Conservation (phyloP, 331 rosid genomes). For the Spiraea crenata region DNA sequence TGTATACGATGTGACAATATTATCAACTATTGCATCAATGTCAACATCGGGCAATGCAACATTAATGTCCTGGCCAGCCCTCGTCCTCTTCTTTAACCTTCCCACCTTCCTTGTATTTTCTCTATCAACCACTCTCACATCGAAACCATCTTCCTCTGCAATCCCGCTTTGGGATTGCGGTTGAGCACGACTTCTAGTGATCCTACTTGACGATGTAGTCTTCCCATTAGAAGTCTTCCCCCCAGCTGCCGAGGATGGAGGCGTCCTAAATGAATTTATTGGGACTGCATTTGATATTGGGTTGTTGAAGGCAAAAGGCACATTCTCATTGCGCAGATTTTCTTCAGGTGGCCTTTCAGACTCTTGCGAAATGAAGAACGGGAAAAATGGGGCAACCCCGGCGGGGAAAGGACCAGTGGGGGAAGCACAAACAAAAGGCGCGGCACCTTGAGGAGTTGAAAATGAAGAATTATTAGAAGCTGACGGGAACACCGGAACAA, state of each 20-base stretch:
- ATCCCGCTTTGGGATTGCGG: slow-evolving; percentile 21
- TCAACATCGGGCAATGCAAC: slow-evolving; percentile 38
- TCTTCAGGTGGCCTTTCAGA: slow-evolving; percentile 58
- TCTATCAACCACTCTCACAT: slow-evolving; percentile 17
- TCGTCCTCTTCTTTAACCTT: slow-evolving; percentile 39
- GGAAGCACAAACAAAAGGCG: slow-evolving; percentile 82
- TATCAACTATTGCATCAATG: slow-evolving; percentile 46
- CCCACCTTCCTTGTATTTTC: slow-evolving; percentile 41
- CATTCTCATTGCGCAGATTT: slow-evolving; percentile 35
- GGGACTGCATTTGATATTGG: slow-evolving; percentile 67
- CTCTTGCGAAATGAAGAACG: slow-evolving; percentile 51
- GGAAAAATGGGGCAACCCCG: slow-evolving; percentile 72
- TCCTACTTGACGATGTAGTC: slow-evolving; percentile 44
- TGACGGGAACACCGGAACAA: slow-evolving; percentile 76
- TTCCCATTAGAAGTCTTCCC: slow-evolving; percentile 42
- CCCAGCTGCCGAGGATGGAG: slow-evolving; percentile 37
- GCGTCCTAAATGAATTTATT: slow-evolving; percentile 65
- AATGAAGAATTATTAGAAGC: slow-evolving; percentile 56
- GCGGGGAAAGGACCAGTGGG: slow-evolving; percentile 91
- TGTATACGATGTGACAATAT: slow-evolving; percentile 43
- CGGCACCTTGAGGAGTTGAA: slow-evolving; percentile 66
- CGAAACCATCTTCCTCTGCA: slow-evolving; percentile 41
- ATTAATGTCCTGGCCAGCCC: slow-evolving; percentile 31
- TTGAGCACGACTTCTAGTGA: slow-evolving; percentile 34
- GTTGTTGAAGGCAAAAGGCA: slow-evolving; percentile 17